phyloP scores from a whole-genome alignment of 2,329 filamentous ascomycete species.

The Xylaria polymorpha region DNA sequence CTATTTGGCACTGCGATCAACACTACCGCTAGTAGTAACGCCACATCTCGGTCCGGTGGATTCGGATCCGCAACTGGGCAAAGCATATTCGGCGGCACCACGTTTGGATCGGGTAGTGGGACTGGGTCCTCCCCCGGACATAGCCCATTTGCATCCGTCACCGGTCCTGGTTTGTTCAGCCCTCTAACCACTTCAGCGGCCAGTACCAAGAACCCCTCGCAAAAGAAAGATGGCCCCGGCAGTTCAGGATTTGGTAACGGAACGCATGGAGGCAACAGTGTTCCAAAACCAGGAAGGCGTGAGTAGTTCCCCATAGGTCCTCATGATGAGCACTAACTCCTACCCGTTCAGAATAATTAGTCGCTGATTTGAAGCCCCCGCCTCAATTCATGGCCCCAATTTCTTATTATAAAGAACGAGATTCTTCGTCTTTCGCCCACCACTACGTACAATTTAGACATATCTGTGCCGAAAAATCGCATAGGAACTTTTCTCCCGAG shows the following conservation, averaged over 20 bases:
- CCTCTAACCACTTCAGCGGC: neutral
- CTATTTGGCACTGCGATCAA: neutral
- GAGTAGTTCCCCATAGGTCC: neutral
- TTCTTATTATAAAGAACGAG: too few species aligned
- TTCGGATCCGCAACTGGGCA: neutral
- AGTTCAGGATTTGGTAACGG: neutral
- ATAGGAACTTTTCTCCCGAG: constrained; percentile 32
- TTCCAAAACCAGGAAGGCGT: neutral
- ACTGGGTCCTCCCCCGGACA: neutral
- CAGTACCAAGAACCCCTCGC: neutral
- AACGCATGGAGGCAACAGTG: neutral
- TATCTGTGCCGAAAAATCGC: neutral
- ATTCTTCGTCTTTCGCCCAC: too few species aligned
- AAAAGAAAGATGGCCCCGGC: neutral
- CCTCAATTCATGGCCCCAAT: neutral
- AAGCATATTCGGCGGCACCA: neutral
- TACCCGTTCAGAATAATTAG: neutral
- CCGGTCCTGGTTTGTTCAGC: neutral
- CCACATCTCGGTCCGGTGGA: neutral
- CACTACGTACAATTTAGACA: neutral
- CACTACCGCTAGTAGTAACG: neutral
- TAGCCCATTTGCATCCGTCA: neutral
- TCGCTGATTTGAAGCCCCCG: neutral
- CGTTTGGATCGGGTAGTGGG: neutral
- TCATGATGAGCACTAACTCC: neutral